These are phyloP conservation scores for Coffea eugenioides DNA, from an alignment of 257 asterid genomes.

Conservation along the genomic window DNA sequence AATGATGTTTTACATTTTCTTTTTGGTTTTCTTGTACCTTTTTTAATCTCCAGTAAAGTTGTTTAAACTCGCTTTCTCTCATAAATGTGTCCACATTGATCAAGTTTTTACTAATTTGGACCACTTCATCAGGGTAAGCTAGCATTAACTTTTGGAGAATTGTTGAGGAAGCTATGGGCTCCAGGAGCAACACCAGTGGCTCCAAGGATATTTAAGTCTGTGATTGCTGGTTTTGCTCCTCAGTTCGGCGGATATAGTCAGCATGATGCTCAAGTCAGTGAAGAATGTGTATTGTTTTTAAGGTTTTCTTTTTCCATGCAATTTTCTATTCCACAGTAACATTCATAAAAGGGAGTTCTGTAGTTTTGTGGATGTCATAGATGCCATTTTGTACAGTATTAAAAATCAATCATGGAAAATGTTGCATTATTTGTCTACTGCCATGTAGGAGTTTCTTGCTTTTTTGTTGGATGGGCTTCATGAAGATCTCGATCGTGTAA, in stretches of 20 bases:
- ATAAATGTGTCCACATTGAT: not conserved
- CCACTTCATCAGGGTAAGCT: constrained; percentile 58
- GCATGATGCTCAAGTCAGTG: constrained; percentile 76
- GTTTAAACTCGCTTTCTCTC: not conserved
- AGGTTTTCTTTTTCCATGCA: not conserved
- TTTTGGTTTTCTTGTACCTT: not conserved
- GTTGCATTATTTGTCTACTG: not conserved
- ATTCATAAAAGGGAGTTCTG: not conserved
- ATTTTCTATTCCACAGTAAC: not conserved
- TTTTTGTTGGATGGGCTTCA: constrained; percentile 79
- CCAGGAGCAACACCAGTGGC: constrained; percentile 47
- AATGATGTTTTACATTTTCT: not conserved
- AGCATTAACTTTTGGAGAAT: constrained; percentile 66
- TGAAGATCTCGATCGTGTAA: constrained; percentile 79
- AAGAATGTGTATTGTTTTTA: constrained; percentile 7
- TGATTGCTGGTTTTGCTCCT: constrained; percentile 58
- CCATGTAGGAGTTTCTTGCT: constrained; percentile 62
- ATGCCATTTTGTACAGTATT: not conserved
- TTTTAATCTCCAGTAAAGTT: not conserved
- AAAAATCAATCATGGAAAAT: not conserved
- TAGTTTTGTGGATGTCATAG: not conserved
- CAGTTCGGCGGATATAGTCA: constrained; percentile 62
- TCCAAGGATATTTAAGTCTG: constrained; percentile 60
- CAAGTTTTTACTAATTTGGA: constrained; percentile 17
- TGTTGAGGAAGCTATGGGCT: constrained; percentile 67